Evolutionary conservation across 2,329 filamentous ascomycete species (phyloP).

Genomic region (Penicillium sp.): DNA sequence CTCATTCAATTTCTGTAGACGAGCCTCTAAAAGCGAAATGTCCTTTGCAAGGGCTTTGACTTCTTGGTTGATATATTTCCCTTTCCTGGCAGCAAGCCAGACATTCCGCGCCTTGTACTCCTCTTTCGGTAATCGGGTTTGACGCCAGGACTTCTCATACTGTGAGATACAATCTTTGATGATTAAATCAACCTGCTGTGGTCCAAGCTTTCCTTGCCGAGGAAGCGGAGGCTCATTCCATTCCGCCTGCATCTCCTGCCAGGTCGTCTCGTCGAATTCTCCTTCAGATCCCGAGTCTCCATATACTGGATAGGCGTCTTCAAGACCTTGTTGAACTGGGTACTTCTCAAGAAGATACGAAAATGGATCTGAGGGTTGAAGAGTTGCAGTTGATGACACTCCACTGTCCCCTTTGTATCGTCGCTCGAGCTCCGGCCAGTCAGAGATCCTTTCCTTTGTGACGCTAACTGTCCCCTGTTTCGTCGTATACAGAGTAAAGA

Average conservation of each 20-base stretch:
- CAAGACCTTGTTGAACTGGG: constrained; percentile 43
- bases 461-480: constrained; percentile 29
- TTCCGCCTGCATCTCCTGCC: constrained; percentile 66
- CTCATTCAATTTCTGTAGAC: constrained; percentile 61
- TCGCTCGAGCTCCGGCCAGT: constrained; percentile 35
- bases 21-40: constrained; percentile 52
- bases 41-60: constrained; percentile 52
- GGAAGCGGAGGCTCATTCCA: constrained; percentile 26
- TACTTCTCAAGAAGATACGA: constrained; percentile 51
- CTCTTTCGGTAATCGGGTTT: constrained; percentile 61
- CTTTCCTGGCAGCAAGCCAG: constrained; percentile 64
- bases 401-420: not conserved
- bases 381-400: not conserved
- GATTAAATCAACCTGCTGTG: constrained; percentile 55
- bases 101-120: constrained; percentile 62
- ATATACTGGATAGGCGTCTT: constrained; percentile 55
- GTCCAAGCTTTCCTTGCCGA: constrained; percentile 42
- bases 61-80: constrained; percentile 43
- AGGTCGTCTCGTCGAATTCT: constrained; percentile 63
- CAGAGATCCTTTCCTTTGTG: constrained; percentile 32
- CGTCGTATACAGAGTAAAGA: constrained; percentile 38
- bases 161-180: constrained; percentile 61
- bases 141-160: constrained; percentile 62
- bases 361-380: constrained; percentile 27
- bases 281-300: constrained; percentile 61